Conservation (phyloP, 306 rosid species). For the Styphnolobium japonicum region DNA sequence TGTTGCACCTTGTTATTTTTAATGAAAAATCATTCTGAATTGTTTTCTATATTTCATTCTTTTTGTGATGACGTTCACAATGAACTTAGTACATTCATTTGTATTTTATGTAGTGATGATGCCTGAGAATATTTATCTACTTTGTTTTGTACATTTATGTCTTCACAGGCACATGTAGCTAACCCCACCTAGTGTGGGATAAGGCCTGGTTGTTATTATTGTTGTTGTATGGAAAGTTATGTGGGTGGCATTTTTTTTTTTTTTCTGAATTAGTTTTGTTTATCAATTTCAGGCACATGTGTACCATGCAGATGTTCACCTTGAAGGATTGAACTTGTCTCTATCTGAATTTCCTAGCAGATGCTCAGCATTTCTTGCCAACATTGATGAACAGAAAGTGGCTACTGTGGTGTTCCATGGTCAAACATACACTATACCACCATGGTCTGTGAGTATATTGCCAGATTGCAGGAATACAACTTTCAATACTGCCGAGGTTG, state of each 20-base stretch:
- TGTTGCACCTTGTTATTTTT: too few species aligned
- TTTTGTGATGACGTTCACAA: not conserved
- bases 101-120: not conserved
- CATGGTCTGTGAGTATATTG: slow-evolving; percentile 95
- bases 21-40: too few species aligned
- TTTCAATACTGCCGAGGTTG: slow-evolving; percentile 95
- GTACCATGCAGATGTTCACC: slow-evolving; percentile 38
- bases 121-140: not conserved
- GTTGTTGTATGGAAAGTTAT: not conserved
- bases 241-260: not conserved
- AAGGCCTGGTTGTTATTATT: not conserved
- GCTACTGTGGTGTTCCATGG: slow-evolving; percentile 79
- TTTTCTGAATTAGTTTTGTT: not conserved
- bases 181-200: not conserved
- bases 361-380: slow-evolving; percentile 94
- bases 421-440: slow-evolving; percentile 69
- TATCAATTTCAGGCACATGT: slow-evolving; percentile 73
- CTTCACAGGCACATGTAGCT: not conserved
- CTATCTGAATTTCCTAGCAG: slow-evolving; percentile 35
- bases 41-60: not conserved
- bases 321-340: slow-evolving; percentile 38
- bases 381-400: slow-evolving; percentile 66
- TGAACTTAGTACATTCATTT: not conserved
- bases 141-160: not conserved
- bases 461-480: slow-evolving; percentile 81